phyloP scores from a whole-genome alignment of 345 rosid species.

The Citrus inodora region DNA sequence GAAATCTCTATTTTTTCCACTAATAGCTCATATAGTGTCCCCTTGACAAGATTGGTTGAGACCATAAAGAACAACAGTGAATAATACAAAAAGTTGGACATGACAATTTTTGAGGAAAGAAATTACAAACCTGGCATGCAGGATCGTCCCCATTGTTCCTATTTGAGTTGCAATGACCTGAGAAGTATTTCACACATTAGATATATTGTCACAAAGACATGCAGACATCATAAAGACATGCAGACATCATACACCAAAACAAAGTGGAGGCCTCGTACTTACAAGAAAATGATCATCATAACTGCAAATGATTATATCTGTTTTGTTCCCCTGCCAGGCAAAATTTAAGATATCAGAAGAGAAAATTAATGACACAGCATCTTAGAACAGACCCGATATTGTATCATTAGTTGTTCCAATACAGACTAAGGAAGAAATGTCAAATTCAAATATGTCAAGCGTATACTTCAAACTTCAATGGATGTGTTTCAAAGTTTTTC shows the following conservation, averaged over 20 bases:
- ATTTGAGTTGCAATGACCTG: conserved; percentile 88
- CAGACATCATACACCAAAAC: not conserved
- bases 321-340: conserved; percentile 68
- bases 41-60: not conserved
- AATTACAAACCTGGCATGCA: conserved; percentile 64
- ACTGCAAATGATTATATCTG: conserved; percentile 68
- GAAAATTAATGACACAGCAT: not conserved
- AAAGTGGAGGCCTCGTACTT: conserved; percentile 33
- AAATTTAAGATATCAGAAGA: conserved; percentile 7
- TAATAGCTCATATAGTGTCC: not conserved
- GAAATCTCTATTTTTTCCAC: not conserved
- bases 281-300: conserved; percentile 84
- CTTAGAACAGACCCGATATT: not conserved
- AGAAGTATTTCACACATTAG: conserved; percentile 21
- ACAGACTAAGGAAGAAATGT: not conserved
- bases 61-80: not conserved
- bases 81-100: not conserved
- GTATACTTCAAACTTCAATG: not conserved
- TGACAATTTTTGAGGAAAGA: not conserved
- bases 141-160: conserved; percentile 84
- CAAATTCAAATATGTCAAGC: not conserved
- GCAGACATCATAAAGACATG: not conserved
- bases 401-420: not conserved
- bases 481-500: not conserved
- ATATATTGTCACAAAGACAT: not conserved